Base-by-base conservation (phyloP, 2,329 filamentous ascomycete species). In the Xylaria sp. region DNA sequence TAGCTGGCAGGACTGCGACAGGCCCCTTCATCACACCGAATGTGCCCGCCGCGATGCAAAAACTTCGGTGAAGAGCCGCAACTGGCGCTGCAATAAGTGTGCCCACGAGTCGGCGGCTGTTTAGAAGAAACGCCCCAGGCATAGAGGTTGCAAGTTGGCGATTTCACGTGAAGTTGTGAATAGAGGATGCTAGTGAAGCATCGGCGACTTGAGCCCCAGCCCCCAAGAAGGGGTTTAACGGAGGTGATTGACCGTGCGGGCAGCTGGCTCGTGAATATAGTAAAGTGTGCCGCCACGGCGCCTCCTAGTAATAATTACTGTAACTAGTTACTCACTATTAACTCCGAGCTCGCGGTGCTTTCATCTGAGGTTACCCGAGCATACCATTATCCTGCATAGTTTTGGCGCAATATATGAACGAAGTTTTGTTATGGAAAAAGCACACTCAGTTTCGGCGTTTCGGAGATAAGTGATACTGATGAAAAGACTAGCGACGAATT, bases 1-100 rank as follows among this genome's bases (percentile, higher is more conserved):
- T 26, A 46, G 8, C n/a, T 24, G 21, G 18, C 47, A 58, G 52
- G 41, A 57, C 49, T 57, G 51, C 40, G 56, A 57, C 42, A 83
- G 78, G 52, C 75, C 78, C 2, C 62, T 81, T 1, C 82, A 81
- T 52, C 81, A 84, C 60, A 71, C 71, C 24, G 68, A 72, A 43
- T 84, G 81, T 60, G 73, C 80, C 29, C 64, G 66, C 24, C 56
- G 67, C 2, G 62, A 69, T 4, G 70, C 74, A 6, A 65, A 69
- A 17, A 69, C 72, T 44, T 64, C 77, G 1, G 66, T 76, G 8
- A 66, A 65, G 3, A 60, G 62, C 40, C 69, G 66, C 39, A 69
- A 67, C 22, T 79, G 78, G 79, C 67, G 69, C 26, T 81, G 78
- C 62, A 78, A 79, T 57, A 54, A 66, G 18, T 81, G 78, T 51